Conservation (phyloP, 2,329 filamentous ascomycete species). For the Aspergillus fijiensis region DNA sequence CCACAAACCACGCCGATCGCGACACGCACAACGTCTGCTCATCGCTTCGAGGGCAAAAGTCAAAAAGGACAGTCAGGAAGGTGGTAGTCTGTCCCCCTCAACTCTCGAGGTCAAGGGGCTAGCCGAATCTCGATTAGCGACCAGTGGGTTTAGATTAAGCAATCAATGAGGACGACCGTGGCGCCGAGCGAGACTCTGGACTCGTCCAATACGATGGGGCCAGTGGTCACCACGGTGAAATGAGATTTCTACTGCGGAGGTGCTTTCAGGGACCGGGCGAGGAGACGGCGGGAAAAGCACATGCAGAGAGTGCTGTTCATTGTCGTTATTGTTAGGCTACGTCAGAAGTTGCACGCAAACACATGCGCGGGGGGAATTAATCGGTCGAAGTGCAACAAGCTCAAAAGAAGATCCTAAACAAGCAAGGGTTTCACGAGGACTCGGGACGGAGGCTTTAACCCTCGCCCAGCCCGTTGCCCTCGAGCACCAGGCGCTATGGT, state of each 20-base stretch:
- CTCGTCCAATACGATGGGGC: not conserved
- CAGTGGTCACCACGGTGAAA: not conserved
- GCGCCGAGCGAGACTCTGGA: conserved; percentile 13
- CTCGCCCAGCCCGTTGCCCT: too few species aligned
- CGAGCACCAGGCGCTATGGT: not conserved
- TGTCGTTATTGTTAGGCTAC: too few species aligned
- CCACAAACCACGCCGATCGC: not conserved
- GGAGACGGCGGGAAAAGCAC: too few species aligned
- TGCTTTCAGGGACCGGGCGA: too few species aligned
- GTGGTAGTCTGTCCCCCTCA: too few species aligned
- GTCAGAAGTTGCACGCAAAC: not conserved
- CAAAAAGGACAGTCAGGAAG: not conserved
- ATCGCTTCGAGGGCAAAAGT: not conserved
- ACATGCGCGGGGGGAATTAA: not conserved
- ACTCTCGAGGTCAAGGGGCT: not conserved
- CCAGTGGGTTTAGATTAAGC: conserved; percentile 24
- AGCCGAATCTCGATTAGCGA: not conserved
- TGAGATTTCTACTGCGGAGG: not conserved
- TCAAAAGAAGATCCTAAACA: not conserved
- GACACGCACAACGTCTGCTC: not conserved
- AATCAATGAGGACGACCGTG: conserved; percentile 17
- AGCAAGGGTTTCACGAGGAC: not conserved
- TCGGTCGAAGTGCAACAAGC: not conserved
- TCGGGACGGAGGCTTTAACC: too few species aligned
- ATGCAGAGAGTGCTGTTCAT: too few species aligned